A percentile compares a stretch with the other conserved stretches of the same genome.
Evolutionary conservation across 768 basidiomycete genomes (phyloP).

Genomic region (Mycena chlorophos): DNA sequence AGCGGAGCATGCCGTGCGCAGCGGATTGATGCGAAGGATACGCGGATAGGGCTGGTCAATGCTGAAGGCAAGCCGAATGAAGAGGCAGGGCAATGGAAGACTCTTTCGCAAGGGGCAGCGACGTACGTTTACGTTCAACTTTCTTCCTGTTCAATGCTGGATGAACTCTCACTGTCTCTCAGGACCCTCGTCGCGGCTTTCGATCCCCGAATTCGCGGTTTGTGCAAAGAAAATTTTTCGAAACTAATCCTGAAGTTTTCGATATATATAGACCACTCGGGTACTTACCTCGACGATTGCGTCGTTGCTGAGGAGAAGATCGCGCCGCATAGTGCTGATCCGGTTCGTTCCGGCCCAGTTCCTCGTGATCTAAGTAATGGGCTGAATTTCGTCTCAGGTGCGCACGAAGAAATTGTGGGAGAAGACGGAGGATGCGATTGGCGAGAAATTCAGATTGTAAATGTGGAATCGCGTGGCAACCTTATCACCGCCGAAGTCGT

Average conservation of each 20-base stretch:
- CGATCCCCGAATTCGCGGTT: background rate
- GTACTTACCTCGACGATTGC: background rate
- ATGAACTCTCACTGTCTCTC: too few species aligned
- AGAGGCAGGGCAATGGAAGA: background rate
- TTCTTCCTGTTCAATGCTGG: background rate
- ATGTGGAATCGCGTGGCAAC: too few species aligned
- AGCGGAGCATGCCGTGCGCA: background rate
- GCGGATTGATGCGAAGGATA: too few species aligned
- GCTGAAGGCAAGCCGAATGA: background rate
- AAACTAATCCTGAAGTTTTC: too few species aligned
- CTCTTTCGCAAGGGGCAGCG: background rate
- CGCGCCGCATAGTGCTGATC: background rate
- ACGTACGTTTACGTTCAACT: background rate
- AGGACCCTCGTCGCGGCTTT: background rate
- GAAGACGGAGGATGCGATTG: background rate
- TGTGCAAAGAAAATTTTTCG: too few species aligned
- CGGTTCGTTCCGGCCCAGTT: background rate
- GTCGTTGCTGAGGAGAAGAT: background rate
- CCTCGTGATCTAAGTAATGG: background rate
- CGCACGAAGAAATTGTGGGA: background rate
- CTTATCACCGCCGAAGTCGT: too few species aligned
- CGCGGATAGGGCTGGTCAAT: background rate
- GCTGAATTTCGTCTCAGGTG: background rate
- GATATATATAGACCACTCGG: background rate
- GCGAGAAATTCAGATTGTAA: too few species aligned